Percentiles rank a stretch among this genome's conserved stretches.
These are phyloP conservation scores for Xylaria acuta DNA, from an alignment of 495 filamentous ascomycete species.

Conservation along the genomic window DNA sequence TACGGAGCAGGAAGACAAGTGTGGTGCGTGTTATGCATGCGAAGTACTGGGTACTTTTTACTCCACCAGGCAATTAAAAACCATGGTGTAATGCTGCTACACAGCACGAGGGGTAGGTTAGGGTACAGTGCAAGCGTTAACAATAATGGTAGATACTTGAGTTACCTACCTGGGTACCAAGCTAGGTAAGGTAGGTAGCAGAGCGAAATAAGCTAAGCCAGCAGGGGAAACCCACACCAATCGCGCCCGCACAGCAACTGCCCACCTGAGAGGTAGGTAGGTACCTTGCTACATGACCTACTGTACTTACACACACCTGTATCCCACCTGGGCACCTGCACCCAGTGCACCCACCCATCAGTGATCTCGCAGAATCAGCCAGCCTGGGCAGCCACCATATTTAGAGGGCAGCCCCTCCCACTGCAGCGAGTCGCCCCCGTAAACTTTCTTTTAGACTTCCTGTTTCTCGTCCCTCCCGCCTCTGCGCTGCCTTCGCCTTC, in stretches of 20 bases:
- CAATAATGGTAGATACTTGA: background rate
- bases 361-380: slow-evolving; percentile 44
- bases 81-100: background rate
- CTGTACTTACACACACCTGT: slow-evolving; percentile 19
- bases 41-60: background rate
- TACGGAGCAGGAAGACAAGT: background rate
- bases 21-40: background rate
- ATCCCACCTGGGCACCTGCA: slow-evolving; percentile 27
- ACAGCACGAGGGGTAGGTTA: background rate
- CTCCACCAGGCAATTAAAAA: slow-evolving; percentile 8
- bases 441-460: slow-evolving; percentile 42
- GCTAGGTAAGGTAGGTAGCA: slow-evolving; percentile 4
- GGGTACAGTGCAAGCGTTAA: background rate
- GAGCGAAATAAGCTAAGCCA: slow-evolving; percentile 15
- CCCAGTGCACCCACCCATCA: slow-evolving; percentile 26
- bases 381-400: slow-evolving; percentile 37
- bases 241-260: slow-evolving; percentile 2
- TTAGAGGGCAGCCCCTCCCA: slow-evolving; percentile 42
- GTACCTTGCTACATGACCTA: background rate
- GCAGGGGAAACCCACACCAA: slow-evolving; percentile 18
- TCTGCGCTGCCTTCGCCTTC: slow-evolving; percentile 28
- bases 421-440: slow-evolving; percentile 35
- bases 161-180: background rate
- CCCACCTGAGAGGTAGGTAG: slow-evolving; percentile 10
- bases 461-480: slow-evolving; percentile 26